A percentile compares a stretch with the other conserved stretches of the same genome.
These are phyloP conservation scores for Dimargaris cristalligena DNA, from an alignment of 192 early-diverging fungal species.

Conservation along the genomic window DNA sequence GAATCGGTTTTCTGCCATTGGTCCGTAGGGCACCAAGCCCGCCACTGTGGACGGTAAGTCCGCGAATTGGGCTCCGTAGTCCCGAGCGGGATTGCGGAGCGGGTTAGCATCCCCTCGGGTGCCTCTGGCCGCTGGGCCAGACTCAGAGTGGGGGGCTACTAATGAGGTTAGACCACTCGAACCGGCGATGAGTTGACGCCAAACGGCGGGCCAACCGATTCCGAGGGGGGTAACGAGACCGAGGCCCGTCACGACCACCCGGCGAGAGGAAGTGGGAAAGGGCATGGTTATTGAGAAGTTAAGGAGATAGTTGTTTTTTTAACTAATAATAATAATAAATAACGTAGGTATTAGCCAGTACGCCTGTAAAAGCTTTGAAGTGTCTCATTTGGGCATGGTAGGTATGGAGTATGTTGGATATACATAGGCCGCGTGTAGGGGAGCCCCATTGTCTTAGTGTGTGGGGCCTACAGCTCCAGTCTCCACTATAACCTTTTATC, in stretches of 20 bases:
- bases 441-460: no score
- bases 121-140: constrained; percentile 14
- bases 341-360: no score
- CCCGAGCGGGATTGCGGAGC: background rate
- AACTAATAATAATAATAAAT: no score
- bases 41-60: constrained; percentile 59
- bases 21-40: constrained; percentile 42
- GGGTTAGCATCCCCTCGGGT: constrained; percentile 13
- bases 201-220: constrained; percentile 47
- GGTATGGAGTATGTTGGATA: no score
- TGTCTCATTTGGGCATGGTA: no score
- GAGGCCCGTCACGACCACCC: constrained; percentile 92
- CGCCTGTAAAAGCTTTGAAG: no score
- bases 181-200: constrained; percentile 52
- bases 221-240: constrained; percentile 85
- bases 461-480: no score
- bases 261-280: constrained; percentile 14
- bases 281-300: background rate
- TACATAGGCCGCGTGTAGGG: no score
- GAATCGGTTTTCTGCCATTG: constrained; percentile 37
- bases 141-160: constrained; percentile 11
- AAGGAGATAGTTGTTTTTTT: no score
- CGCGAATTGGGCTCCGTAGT: constrained; percentile 27
- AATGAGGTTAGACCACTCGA: constrained; percentile 65
- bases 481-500: no score